Base-by-base conservation (phyloP, 768 basidiomycete genomes). In the Mycena belliarum region DNA sequence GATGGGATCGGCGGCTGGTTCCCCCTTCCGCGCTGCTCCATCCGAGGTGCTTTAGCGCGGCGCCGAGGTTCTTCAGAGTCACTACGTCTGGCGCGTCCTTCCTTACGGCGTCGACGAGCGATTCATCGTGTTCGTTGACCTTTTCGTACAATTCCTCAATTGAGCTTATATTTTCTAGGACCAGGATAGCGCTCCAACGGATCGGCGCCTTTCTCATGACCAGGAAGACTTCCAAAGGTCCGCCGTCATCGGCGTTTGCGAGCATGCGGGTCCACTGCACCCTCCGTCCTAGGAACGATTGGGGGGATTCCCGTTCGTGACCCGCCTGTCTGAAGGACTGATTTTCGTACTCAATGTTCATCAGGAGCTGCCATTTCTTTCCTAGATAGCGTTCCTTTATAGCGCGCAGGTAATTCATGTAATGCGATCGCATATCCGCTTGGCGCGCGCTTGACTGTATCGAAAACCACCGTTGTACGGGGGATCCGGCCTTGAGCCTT, bases 321-420 rank as follows among this genome's bases (percentile, higher is more conserved):
- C 48, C 55, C 12, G 21, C 15, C 32, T 57, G 55, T 0, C 55
- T 5, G 40, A 57, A 57, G 2, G 24, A 18, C 6, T 57, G 55
- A 1, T n/a, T 18, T 16, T 49, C 49, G 25, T 42, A 48, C 3
- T 29, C 20, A 2, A 26, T 4, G 7, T 57, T 45, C 48, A 44
- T 44, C 3, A 20, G 26, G 2, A 28, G 29, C 14, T 32, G 29
- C 29, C 29, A 32, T 32, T 32, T 32, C 7, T 7, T 6, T 14
- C 29, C 29, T 7, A 32, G 29, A 32, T 32, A 32, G 14, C 14
- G 29, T 14, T 32, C 29, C 29, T 32, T 32, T 6, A 32, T 32
- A 7, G 14, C 29, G 7, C 29, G 29, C 6, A 32, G 29, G 29
- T 32, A 32, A 6, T 7, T 18, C 38, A n/a, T 11, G n/a, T 14